Evolutionary conservation across 2,329 filamentous ascomycete species (phyloP).

Genomic region (Aureobasidium pullulans): DNA sequence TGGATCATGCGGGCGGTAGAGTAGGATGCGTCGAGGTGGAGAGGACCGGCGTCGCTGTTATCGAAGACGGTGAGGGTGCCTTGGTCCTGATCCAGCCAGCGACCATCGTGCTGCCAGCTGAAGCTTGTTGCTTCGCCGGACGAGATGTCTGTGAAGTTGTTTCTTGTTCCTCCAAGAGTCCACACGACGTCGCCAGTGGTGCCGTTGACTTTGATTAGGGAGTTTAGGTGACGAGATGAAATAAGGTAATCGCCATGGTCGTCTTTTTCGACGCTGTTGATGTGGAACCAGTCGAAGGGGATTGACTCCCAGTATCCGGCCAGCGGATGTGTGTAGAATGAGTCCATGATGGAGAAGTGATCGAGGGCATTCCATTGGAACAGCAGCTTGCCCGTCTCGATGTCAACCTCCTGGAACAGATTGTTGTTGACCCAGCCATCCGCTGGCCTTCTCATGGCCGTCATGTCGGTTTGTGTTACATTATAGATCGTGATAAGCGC

Average conservation of each 20-base stretch:
- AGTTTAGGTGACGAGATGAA: constrained; percentile 41
- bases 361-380: constrained; percentile 36
- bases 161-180: constrained; percentile 30
- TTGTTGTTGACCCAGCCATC: constrained; percentile 37
- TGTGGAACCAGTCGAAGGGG: constrained; percentile 42
- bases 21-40: constrained; percentile 27
- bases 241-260: constrained; percentile 43
- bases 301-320: constrained; percentile 32
- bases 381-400: constrained; percentile 32
- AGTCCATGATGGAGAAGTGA: constrained; percentile 27
- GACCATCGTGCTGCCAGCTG: constrained; percentile 40
- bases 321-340: constrained; percentile 24
- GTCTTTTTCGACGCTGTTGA: constrained; percentile 47
- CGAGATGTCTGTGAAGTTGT: constrained; percentile 14
- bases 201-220: constrained; percentile 38
- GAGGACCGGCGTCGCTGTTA: constrained; percentile 33
- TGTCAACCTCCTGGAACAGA: constrained; percentile 38
- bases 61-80: constrained; percentile 20
- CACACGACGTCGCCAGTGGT: constrained; percentile 39
- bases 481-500: constrained; percentile 40
- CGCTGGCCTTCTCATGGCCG: constrained; percentile 18
- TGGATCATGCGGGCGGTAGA: constrained; percentile 22
- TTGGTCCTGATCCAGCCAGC: constrained; percentile 24
- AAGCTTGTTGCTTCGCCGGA: constrained; percentile 21
- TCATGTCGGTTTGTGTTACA: constrained; percentile 23